Conservation (phyloP, 208 protist genomes). For the Naegleria lovaniensis region DNA sequence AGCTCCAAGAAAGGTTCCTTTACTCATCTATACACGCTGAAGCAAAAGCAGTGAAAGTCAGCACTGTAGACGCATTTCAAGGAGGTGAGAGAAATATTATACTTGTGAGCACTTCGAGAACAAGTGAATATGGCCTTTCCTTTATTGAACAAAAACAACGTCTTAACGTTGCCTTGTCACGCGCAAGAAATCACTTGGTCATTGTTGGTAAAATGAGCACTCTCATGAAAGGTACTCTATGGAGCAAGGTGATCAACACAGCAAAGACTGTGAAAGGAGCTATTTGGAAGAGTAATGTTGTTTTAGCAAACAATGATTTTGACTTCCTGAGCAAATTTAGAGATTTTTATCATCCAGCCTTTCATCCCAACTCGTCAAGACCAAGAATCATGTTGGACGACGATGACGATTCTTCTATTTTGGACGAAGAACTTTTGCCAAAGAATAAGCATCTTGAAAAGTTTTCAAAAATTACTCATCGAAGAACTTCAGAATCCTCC, state of each 20-base stretch:
- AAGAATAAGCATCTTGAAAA: neutral
- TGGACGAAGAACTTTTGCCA: neutral
- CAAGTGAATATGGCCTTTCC: conserved; percentile 5
- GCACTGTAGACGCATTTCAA: conserved; percentile 49
- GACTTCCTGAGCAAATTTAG: neutral
- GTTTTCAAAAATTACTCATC: neutral
- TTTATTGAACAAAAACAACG: conserved; percentile 34
- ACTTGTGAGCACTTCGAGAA: conserved; percentile 33
- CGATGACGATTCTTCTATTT: neutral
- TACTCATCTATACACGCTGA: neutral
- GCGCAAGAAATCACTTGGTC: conserved; percentile 35
- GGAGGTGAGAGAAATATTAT: conserved; percentile 44
- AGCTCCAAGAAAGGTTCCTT: neutral
- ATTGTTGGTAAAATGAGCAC: conserved; percentile 33
- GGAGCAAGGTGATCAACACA: neutral
- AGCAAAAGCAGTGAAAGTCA: conserved; percentile 29
- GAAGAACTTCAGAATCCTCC: neutral
- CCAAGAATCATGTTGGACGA: neutral
- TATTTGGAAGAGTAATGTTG: neutral
- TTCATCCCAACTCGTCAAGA: neutral
- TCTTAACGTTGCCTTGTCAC: conserved; percentile 43
- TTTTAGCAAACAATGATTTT: neutral
- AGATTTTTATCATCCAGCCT: neutral
- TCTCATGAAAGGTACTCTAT: neutral
- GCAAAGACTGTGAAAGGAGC: neutral